phyloP scores from a whole-genome alignment of 2,329 filamentous ascomycete species.

The Colletotrichum salicis region DNA sequence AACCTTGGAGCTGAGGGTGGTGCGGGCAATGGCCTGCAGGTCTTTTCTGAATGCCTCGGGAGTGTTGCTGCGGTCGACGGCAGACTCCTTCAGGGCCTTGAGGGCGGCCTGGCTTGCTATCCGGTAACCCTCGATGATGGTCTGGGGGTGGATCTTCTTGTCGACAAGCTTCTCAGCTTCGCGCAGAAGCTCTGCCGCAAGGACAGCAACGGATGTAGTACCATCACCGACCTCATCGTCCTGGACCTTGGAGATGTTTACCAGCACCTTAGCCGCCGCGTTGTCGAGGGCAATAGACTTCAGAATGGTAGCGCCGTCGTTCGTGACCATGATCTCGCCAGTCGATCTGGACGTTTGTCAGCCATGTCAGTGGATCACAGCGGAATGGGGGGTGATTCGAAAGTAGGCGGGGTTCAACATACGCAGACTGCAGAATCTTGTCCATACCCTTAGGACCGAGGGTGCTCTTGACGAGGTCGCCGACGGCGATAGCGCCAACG shows the following conservation, averaged over 20 bases:
- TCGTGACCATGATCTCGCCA: conserved; percentile 97
- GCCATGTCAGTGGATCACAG: conserved; percentile 27
- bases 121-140: conserved; percentile 98
- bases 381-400: conserved; percentile 1
- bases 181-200: conserved; percentile 92
- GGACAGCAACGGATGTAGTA: conserved; percentile 95
- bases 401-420: conserved; percentile 51
- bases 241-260: conserved; percentile 99
- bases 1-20: conserved; percentile 97
- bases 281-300: conserved; percentile 99
- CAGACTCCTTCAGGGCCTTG: conserved; percentile 82
- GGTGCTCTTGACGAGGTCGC: conserved; percentile 96
- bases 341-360: conserved; percentile 73
- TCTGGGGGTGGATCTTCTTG: conserved; percentile 99
- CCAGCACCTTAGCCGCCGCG: conserved; percentile 95
- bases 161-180: conserved; percentile 98
- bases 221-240: conserved; percentile 99
- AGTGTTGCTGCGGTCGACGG: conserved; percentile 90
- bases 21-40: conserved; percentile 88
- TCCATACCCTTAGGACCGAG: conserved; percentile 99
- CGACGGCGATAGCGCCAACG: conserved; percentile 96
- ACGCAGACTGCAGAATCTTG: conserved; percentile 97
- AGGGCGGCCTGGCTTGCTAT: conserved; percentile 94
- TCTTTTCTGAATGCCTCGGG: conserved; percentile 88
- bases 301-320: conserved; percentile 97